These are phyloP conservation scores for Fusarium vanettenii DNA, from an alignment of 2,329 filamentous ascomycete species.

Conservation along the genomic window DNA sequence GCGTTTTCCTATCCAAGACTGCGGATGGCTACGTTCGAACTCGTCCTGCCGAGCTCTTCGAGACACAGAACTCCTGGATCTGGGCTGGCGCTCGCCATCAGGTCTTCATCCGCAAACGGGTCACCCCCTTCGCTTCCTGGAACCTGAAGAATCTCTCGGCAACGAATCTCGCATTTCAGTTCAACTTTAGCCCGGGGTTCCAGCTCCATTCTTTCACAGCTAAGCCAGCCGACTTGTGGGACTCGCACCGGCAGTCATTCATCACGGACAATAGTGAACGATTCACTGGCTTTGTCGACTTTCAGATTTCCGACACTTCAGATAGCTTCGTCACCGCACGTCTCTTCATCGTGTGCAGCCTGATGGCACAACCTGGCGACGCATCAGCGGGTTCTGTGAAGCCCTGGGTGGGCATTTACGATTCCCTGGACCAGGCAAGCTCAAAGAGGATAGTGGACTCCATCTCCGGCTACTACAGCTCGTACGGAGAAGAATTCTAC, in stretches of 20 bases:
- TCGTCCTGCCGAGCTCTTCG: background rate
- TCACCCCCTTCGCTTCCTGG: background rate
- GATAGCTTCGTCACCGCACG: background rate
- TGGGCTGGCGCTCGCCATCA: background rate
- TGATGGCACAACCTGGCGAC: background rate
- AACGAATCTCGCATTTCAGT: background rate
- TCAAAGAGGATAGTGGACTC: background rate
- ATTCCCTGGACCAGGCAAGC: background rate
- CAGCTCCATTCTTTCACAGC: background rate
- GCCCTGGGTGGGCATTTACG: background rate
- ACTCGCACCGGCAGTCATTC: background rate
- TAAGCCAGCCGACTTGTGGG: background rate
- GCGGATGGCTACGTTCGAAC: background rate
- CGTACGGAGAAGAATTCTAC: background rate
- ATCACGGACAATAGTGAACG: background rate
- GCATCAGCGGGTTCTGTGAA: background rate
- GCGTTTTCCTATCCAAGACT: background rate
- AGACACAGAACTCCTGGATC: background rate
- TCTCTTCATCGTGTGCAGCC: background rate
- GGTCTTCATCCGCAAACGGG: background rate
- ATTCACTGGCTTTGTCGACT: background rate
- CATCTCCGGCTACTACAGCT: background rate
- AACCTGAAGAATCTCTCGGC: background rate
- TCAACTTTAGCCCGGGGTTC: background rate
- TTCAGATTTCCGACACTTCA: background rate